These are phyloP conservation scores for Cicer bijugum DNA, from an alignment of 306 rosid genomes.

Conservation along the genomic window DNA sequence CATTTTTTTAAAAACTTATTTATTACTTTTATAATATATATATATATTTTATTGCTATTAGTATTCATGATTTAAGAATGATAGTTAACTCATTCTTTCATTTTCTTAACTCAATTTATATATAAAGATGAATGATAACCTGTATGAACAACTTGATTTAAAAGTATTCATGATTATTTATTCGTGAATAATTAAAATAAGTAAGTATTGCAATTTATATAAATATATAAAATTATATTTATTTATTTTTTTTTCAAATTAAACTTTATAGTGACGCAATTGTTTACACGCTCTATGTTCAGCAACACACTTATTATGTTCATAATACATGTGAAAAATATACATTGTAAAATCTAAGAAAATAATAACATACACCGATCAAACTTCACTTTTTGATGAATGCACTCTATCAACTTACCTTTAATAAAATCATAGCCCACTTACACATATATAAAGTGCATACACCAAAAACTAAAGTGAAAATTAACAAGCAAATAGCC, in stretches of 20 bases:
- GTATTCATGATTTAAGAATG: not conserved
- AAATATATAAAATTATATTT: conserved; percentile 20
- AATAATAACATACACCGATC: conserved; percentile 28
- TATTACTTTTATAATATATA: not conserved
- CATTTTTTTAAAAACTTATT: not conserved
- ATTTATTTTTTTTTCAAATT: not conserved
- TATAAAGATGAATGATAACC: conserved; percentile 17
- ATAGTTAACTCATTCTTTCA: not conserved
- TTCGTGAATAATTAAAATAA: conserved; percentile 27
- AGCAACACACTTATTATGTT: conserved; percentile 42
- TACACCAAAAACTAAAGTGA: conserved; percentile 56
- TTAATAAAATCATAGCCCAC: conserved; percentile 37
- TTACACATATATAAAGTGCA: conserved; percentile 52
- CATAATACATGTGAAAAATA: conserved; percentile 45
- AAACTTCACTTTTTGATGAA: conserved; percentile 58
- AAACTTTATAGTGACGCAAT: conserved; percentile 10
- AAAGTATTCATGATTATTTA: conserved; percentile 44
- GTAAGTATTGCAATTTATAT: conserved; percentile 19
- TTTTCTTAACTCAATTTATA: not conserved
- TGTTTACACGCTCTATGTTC: conserved; percentile 33
- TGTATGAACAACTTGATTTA: conserved; percentile 36
- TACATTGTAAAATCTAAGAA: conserved; percentile 26
- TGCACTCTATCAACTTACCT: conserved; percentile 56
- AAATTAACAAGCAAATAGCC: conserved; percentile 43
- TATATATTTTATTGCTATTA: not conserved